These are phyloP conservation scores for Lactifluus piperatus DNA, from an alignment of 768 basidiomycete species.

Conservation along the genomic window DNA sequence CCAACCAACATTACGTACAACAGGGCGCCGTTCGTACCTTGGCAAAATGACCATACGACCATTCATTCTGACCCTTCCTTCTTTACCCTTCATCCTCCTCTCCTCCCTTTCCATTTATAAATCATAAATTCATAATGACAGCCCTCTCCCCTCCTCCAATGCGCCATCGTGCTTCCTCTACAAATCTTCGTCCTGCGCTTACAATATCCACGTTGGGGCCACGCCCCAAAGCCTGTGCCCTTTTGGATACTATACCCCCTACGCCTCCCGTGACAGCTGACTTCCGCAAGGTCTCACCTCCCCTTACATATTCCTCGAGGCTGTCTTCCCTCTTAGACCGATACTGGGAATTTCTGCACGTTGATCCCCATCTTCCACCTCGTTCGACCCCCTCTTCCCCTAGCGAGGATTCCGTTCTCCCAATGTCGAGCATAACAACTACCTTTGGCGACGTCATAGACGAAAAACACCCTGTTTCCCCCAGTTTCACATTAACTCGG, in stretches of 20 bases:
- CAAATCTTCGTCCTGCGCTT: constrained; percentile 44
- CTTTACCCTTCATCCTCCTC: not conserved
- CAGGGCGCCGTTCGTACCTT: too few relatives aligned
- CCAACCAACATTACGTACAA: not conserved
- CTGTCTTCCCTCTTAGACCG: constrained; percentile 17
- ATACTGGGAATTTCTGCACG: constrained; percentile 12
- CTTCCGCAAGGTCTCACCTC: constrained; percentile 8
- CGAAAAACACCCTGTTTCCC: not conserved
- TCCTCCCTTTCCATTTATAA: not conserved
- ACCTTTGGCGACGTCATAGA: constrained; percentile 5
- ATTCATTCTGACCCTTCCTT: not conserved
- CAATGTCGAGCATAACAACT: constrained; percentile 10
- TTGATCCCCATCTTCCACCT: constrained; percentile 2
- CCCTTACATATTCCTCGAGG: constrained; percentile 16
- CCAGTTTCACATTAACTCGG: constrained; percentile 1
- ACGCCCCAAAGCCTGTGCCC: constrained; percentile 26
- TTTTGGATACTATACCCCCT: constrained; percentile 23
- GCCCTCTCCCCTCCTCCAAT: constrained; percentile 35
- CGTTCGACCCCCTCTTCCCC: constrained; percentile 24
- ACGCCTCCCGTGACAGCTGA: constrained; percentile 21
- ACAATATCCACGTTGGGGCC: constrained; percentile 47
- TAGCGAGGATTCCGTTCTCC: too few relatives aligned
- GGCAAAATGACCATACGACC: too few relatives aligned
- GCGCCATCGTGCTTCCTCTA: constrained; percentile 52
- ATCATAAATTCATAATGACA: too few relatives aligned